Base-by-base conservation (phyloP, 1,284 basidiomycete genomes). In the Rhodotorula mucilaginosa region DNA sequence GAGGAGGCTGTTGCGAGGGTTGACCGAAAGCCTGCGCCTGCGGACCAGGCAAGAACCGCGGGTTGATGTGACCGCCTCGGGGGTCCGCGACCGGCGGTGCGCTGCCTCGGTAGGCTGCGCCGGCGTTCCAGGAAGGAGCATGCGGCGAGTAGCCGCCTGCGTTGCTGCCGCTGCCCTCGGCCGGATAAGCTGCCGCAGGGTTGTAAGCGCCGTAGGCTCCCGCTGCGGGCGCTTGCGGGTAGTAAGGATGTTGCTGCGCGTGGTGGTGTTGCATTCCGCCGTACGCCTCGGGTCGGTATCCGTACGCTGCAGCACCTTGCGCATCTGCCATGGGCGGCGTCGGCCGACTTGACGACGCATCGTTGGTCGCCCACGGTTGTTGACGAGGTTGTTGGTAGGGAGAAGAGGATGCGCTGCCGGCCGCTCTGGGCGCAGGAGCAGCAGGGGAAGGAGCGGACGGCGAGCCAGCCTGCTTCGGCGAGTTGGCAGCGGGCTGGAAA, bases 31-130 rank as follows among this genome's bases (percentile, higher is more conserved):
- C 29, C 16, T 46, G 56, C n/a, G 29, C 61, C 26, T 69, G 65
- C 54, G 49, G 12, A 44, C 10, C 61, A 0, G 64, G 66, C 23
- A 75, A 64, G 61, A 74, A 74, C 3, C 70, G 58, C 46, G 73
- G 73, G 66, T 74, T 74, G 68, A 74, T 66, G n/a, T 74, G 73
- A 10, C 73, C 71, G 16, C 61, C 67, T 23, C 63, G 65, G 26
- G 56, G 54, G 19, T 60, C 65, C 15, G 44, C 44, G 10, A 65
- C 65, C 1, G 69, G 65, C 2, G 57, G 57, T 6, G 57, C 18
- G 6, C 31, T 12, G 18, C 23, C 31, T 5, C 57, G 21, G 8
- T 34, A 34, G 12, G 31, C 31, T 13, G 57, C 8, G 31, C 19
- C 26, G 4, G 31, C 31, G 19, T 18, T 18, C 31, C 57, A 39